Evolutionary conservation across 2,329 filamentous ascomycete species (phyloP), one percentile per base, ranked within the genome.

Genomic region (Ophiostoma angusticollis): DNA sequence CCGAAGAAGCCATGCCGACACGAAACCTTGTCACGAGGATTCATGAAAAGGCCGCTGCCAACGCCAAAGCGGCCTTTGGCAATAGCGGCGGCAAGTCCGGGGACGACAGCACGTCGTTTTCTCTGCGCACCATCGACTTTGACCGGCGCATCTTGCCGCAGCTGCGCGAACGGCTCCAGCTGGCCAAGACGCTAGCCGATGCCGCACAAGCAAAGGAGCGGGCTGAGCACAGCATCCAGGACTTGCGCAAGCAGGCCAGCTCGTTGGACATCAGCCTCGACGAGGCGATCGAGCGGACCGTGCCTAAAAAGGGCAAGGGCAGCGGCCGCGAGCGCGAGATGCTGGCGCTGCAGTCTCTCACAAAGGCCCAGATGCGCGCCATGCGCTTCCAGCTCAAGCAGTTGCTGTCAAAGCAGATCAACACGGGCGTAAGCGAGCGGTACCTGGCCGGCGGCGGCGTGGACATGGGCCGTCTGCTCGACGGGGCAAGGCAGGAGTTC

Each of bases 231-330:
- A 84, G 93, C 50, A 84, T 94, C 48, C 76, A 84, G 40, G 91
- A 87, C 77, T 65, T 96, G 50, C 75, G 76, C 31, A 74, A 74
- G 34, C 87, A 86, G 0, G 91, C 91, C 0, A 86, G 95, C 42
- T 89, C 96, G 47, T 68, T 98, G 0, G 91, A 91, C 1, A 84
- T 96, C 0, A 89, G 95, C 37, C 94, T 93, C 54, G 86, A 96
- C 54, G 85, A 93, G 32, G 86, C 29, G 5, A 36, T 35, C 25
- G 41, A 40, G 30, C 41, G 37, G 38, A 29, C 11, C n/a, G 25
- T 6, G 29, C 95, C 54, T 82, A 76, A 44, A 86, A 35, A 35
- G 12, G 39, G 36, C 31, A 25, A 34, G 34, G 21, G 32, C 28
- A 31, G 28, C 24, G 23, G 13, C 33, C 39, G 93, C 25, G 85